Evolutionary conservation across 2,329 filamentous ascomycete genomes (phyloP).

Genomic region (Hypocrella siamensis): DNA sequence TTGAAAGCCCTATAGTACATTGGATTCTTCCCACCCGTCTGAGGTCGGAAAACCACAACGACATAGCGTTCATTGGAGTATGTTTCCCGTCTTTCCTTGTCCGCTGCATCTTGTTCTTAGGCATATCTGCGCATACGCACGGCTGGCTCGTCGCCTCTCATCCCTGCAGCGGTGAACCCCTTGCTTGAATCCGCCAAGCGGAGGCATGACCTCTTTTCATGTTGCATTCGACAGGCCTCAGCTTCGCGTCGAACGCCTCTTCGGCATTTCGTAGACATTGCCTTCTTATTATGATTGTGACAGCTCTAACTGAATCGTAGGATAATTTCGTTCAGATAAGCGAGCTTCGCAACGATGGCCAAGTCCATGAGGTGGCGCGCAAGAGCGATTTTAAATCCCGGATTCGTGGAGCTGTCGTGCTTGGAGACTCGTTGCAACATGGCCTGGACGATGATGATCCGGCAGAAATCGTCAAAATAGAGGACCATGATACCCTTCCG

Average conservation of each 20-base stretch:
- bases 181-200: too few relatives aligned
- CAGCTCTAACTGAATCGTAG: constrained; percentile 19
- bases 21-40: constrained; percentile 70
- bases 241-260: neutral
- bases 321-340: constrained; percentile 70
- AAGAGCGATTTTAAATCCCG: constrained; percentile 65
- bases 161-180: too few relatives aligned
- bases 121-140: too few relatives aligned
- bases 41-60: constrained; percentile 52
- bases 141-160: too few relatives aligned
- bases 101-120: too few relatives aligned
- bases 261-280: neutral
- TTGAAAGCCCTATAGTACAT: constrained; percentile 59
- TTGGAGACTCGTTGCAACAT: constrained; percentile 40
- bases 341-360: constrained; percentile 53
- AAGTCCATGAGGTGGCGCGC: constrained; percentile 58
- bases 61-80: constrained; percentile 76
- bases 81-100: constrained; percentile 15
- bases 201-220: too few relatives aligned
- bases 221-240: too few relatives aligned
- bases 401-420: constrained; percentile 64
- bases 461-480: constrained; percentile 17
- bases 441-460: constrained; percentile 15
- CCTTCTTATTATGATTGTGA: neutral
- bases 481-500: constrained; percentile 24